Conservation (phyloP, 495 filamentous ascomycete species). For the Penicillium mononematosum region DNA sequence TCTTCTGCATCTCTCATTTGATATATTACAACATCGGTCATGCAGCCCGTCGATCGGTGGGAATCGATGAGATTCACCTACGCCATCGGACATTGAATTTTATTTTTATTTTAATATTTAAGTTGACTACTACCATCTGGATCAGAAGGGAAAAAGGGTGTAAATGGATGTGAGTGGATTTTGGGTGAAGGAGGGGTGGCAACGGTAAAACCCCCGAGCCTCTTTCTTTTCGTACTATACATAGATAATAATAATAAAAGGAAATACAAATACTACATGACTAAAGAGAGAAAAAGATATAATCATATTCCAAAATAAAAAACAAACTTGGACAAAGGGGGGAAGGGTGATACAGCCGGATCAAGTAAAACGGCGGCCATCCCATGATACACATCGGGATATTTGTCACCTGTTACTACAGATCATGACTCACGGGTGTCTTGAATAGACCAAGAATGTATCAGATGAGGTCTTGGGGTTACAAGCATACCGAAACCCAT, state of each 20-base stretch:
- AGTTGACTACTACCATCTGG: slow-evolving; percentile 9
- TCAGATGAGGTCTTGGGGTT: slow-evolving; percentile 39
- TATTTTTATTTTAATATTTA: slow-evolving; percentile 10
- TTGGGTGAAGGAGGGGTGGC: slow-evolving; percentile 24
- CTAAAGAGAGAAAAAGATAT: neutral
- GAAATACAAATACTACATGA: neutral
- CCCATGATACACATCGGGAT: slow-evolving; percentile 29
- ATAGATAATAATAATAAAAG: slow-evolving; percentile 11
- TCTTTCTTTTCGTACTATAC: slow-evolving; percentile 9
- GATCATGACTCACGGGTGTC: slow-evolving; percentile 38
- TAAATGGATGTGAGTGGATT: slow-evolving; percentile 7
- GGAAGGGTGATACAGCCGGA: slow-evolving; percentile 37
- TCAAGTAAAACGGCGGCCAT: slow-evolving; percentile 25
- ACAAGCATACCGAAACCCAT: slow-evolving; percentile 22
- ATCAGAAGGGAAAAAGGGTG: slow-evolving; percentile 3
- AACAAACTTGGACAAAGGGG: slow-evolving; percentile 25
- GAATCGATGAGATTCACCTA: slow-evolving; percentile 33
- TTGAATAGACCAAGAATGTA: slow-evolving; percentile 36
- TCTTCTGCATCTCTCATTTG: slow-evolving; percentile 55
- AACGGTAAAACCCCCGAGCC: slow-evolving; percentile 27
- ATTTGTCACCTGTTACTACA: slow-evolving; percentile 45
- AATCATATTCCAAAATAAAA: slow-evolving; percentile 17
- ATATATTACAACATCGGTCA: slow-evolving; percentile 50
- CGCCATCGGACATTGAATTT: slow-evolving; percentile 20
- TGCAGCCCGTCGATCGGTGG: slow-evolving; percentile 49